Conservation (phyloP, 805 yeast genomes). For the Kockiozyma suomiensis region DNA sequence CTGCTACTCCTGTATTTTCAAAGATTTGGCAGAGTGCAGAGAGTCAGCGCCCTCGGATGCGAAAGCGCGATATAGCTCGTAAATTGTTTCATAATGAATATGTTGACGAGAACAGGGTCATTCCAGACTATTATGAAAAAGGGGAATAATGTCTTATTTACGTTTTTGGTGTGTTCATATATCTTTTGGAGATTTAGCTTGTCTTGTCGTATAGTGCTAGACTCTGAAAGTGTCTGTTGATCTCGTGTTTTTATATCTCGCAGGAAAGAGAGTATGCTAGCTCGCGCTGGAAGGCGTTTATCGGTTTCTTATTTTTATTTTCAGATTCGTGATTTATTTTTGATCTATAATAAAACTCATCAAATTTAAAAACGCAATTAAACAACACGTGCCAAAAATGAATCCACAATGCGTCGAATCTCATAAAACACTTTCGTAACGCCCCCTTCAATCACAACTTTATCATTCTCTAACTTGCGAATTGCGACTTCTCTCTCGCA, state of each 20-base stretch:
- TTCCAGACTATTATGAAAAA: not conserved
- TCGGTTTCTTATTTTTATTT: no score
- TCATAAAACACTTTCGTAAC: slow-evolving; percentile 74
- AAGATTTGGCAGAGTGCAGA: slow-evolving; percentile 1
- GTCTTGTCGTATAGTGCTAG: no score
- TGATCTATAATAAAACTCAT: no score
- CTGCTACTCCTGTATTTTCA: not conserved
- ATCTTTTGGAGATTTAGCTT: no score
- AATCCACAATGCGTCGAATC: slow-evolving; percentile 68
- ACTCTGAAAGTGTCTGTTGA: no score
- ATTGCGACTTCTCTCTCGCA: slow-evolving; percentile 73
- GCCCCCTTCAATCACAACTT: slow-evolving; percentile 81
- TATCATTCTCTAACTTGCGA: slow-evolving; percentile 77
- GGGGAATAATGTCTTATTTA: no score
- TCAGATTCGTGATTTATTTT: no score
- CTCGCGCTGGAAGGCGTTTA: no score
- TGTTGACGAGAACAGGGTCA: not conserved
- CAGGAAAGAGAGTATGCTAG: no score
- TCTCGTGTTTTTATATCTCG: no score
- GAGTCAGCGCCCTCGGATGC: not conserved
- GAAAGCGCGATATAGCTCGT: slow-evolving; percentile 1
- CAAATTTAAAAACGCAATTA: not conserved
- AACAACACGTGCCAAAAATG: slow-evolving; percentile 39
- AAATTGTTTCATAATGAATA: not conserved
- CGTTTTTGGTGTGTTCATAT: no score